Evolutionary conservation across 331 rosid species (phyloP).

Genomic region (Quercus lobata): DNA sequence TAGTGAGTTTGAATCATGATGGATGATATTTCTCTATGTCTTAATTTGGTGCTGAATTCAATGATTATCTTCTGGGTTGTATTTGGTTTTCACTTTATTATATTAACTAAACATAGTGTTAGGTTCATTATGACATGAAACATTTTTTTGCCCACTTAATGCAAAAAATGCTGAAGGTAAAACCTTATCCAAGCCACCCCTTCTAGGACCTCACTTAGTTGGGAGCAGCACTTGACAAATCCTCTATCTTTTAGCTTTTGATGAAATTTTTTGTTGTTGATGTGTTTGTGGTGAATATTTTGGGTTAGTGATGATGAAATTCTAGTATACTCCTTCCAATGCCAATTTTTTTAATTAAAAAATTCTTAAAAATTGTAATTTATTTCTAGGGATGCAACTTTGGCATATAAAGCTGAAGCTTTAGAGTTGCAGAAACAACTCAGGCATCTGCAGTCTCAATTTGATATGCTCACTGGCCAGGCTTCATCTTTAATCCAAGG

Average conservation of each 20-base stretch:
- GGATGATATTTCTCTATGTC: neutral
- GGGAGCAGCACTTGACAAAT: neutral
- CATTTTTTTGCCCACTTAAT: neutral
- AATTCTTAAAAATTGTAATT: neutral
- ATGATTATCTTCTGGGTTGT: neutral
- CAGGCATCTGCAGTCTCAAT: constrained; percentile 66
- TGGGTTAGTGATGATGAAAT: neutral
- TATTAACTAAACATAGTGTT: neutral
- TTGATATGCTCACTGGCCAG: constrained; percentile 84
- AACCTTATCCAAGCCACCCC: neutral
- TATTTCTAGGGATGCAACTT: constrained; percentile 66
- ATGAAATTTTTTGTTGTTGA: neutral
- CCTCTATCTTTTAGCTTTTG: neutral
- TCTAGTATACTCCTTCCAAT: neutral
- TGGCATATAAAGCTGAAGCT: constrained; percentile 73
- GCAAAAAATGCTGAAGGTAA: neutral
- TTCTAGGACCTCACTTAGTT: neutral
- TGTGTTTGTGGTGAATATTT: neutral
- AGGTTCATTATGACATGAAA: neutral
- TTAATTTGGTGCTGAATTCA: neutral
- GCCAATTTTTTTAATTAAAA: neutral
- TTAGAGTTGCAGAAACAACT: constrained; percentile 74
- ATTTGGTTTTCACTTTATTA: neutral
- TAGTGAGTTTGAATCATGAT: neutral
- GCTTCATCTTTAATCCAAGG: constrained; percentile 83